phyloP scores from a whole-genome alignment of 2,329 filamentous ascomycete species.

The Pseudodiploospora longispora region DNA sequence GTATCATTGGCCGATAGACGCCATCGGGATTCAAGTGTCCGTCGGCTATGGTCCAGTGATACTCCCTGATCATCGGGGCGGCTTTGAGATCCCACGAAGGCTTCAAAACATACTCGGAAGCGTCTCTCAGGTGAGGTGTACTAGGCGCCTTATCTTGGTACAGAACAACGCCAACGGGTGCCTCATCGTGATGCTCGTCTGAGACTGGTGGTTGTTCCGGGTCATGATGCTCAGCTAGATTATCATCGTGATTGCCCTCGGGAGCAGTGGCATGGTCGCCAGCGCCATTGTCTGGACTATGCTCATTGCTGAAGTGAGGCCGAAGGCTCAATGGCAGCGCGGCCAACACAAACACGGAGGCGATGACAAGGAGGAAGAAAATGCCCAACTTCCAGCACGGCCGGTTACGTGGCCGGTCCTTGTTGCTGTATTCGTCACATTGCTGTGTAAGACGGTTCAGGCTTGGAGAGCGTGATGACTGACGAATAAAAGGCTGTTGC shows the following conservation, averaged over 20 bases:
- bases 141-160: constrained; percentile 17
- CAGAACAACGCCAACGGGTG: constrained; percentile 4
- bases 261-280: background rate
- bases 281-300: background rate
- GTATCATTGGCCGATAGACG: constrained; percentile 49
- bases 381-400: constrained; percentile 9
- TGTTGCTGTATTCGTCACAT: too few relatives aligned
- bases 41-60: constrained; percentile 53
- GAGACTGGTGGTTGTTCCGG: background rate
- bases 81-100: constrained; percentile 47
- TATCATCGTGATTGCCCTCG: background rate
- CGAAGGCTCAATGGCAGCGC: constrained; percentile 14
- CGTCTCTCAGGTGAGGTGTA: constrained; percentile 19
- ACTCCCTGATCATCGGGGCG: constrained; percentile 43
- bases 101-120: constrained; percentile 49
- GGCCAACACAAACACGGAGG: constrained; percentile 16
- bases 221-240: constrained; percentile 6
- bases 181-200: background rate
- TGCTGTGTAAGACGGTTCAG: background rate
- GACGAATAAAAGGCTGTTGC: constrained; percentile 4
- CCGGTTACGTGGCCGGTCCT: background rate
- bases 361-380: constrained; percentile 14
- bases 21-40: constrained; percentile 54
- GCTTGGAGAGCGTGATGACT: background rate
- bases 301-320: background rate